Percentiles rank a stretch among this genome's conserved stretches.
phyloP scores from a whole-genome alignment of 2,329 filamentous ascomycete genomes.

The Volutella citrinella region DNA sequence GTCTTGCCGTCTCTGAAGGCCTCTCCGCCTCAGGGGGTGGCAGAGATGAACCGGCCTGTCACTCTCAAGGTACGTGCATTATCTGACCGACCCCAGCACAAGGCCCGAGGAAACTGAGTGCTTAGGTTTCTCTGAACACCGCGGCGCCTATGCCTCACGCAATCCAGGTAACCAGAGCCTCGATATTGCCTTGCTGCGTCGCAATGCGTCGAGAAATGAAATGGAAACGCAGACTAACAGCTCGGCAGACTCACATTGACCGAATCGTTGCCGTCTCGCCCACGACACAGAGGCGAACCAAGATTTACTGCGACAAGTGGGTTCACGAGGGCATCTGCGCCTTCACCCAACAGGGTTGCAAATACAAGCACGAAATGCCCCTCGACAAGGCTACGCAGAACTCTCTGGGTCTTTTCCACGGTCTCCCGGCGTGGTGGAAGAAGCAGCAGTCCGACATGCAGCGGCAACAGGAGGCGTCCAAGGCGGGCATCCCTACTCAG shows the following conservation, averaged over 20 bases:
- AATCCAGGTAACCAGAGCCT: slow-evolving; percentile 30
- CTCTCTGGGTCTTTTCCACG: slow-evolving; percentile 67
- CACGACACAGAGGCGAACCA: slow-evolving; percentile 47
- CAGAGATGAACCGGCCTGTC: slow-evolving; percentile 36
- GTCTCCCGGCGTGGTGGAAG: slow-evolving; percentile 59
- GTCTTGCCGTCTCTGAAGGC: slow-evolving; percentile 42
- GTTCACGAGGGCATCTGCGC: slow-evolving; percentile 81
- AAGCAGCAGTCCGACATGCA: slow-evolving; percentile 48
- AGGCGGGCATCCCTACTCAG: too few species aligned
- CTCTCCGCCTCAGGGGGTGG: slow-evolving; percentile 34
- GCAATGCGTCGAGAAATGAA: not conserved
- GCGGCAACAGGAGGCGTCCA: slow-evolving; percentile 14
- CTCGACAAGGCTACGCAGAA: slow-evolving; percentile 61
- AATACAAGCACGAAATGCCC: slow-evolving; percentile 91
- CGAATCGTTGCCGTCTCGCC: slow-evolving; percentile 30
- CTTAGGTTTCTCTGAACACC: slow-evolving; percentile 19
- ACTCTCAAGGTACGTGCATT: slow-evolving; percentile 37
- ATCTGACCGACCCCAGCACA: not conserved
- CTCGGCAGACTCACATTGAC: slow-evolving; percentile 31
- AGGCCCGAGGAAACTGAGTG: slow-evolving; percentile 25
- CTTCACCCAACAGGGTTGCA: slow-evolving; percentile 82
- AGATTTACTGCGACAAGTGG: slow-evolving; percentile 88
- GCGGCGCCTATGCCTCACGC: slow-evolving; percentile 24
- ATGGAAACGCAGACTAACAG: slow-evolving; percentile 7
- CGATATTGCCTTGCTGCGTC: slow-evolving; percentile 1